These are phyloP conservation scores for Polyporus arcularius DNA, from an alignment of 768 basidiomycete species.

Conservation along the genomic window DNA sequence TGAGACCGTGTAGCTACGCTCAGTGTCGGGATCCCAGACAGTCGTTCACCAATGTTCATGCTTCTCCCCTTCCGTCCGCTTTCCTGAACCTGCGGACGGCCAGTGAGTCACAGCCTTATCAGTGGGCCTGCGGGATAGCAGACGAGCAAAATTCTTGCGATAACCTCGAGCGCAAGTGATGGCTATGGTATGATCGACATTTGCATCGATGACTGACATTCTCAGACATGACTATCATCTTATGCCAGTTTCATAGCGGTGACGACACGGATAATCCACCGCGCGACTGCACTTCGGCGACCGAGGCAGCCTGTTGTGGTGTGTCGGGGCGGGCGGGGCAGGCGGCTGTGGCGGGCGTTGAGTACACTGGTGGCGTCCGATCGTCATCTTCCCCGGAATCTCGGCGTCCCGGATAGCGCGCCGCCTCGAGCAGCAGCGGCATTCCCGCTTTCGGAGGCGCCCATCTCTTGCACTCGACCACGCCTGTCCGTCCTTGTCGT, in stretches of 20 bases:
- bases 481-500: conserved; percentile 7
- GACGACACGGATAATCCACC: too few species aligned
- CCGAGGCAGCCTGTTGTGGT: neutral
- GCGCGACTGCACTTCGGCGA: neutral
- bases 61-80: too few species aligned
- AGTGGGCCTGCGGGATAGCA: too few species aligned
- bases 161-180: too few species aligned
- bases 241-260: neutral
- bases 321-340: neutral
- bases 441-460: conserved; percentile 7
- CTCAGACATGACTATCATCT: neutral
- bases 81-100: too few species aligned
- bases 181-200: neutral
- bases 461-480: conserved; percentile 14
- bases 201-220: neutral
- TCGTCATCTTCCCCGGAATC: neutral
- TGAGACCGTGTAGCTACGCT: too few species aligned
- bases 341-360: conserved; percentile 8
- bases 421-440: conserved; percentile 1
- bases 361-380: conserved; percentile 11
- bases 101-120: too few species aligned
- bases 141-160: too few species aligned
- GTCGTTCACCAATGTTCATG: too few species aligned
- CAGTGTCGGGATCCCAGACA: too few species aligned
- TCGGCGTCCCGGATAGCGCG: neutral